Base-by-base conservation (phyloP, 495 filamentous ascomycete genomes). In the Thermothielavioides terrestris region DNA sequence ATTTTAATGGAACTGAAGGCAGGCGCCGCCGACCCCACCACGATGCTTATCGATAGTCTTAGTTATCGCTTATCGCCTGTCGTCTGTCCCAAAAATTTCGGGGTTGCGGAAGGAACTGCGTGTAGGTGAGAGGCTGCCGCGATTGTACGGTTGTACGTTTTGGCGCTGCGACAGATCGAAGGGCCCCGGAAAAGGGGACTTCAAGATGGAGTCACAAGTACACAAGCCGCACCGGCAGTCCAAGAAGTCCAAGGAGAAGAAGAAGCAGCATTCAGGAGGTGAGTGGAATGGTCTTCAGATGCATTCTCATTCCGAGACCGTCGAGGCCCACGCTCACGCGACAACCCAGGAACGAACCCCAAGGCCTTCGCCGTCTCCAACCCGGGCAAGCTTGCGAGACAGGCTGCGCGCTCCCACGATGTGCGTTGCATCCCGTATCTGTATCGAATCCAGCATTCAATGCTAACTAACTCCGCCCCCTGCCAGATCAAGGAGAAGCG, bases 401-500 rank as follows among this genome's bases (percentile, higher is more conserved):
- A 86, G 57, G 90, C 88, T 40, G 87, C 86, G 37, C 79, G 92
- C 60, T 91, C 89, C 49, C 85, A 94, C 57, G 91, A 97, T 84
- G 88, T 91, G 77, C n/a, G n/a, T n/a, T n/a, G n/a, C n/a, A n/a
- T n/a, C n/a, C n/a, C n/a, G n/a, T n/a, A n/a, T n/a, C n/a, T n/a
- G n/a, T n/a, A n/a, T n/a, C n/a, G n/a, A n/a, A n/a, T n/a, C n/a
- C n/a, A n/a, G n/a, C n/a, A n/a, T n/a, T n/a, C n/a, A n/a, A n/a
- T n/a, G n/a, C n/a, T n/a, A n/a, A n/a, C n/a, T n/a, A n/a, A n/a
- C n/a, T n/a, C n/a, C n/a, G n/a, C n/a, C n/a, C n/a, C n/a, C n/a
- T n/a, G n/a, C n/a, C 61, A 91, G 83, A 79, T 95, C 65, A 90
- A 87, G 77, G 92, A 98, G 70, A 97, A 94, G 68, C 77, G 90